Percentiles rank a stretch among this genome's conserved stretches.
Evolutionary conservation across 2,329 filamentous ascomycete species (phyloP).

Genomic region (Hirsutella thompsonii): DNA sequence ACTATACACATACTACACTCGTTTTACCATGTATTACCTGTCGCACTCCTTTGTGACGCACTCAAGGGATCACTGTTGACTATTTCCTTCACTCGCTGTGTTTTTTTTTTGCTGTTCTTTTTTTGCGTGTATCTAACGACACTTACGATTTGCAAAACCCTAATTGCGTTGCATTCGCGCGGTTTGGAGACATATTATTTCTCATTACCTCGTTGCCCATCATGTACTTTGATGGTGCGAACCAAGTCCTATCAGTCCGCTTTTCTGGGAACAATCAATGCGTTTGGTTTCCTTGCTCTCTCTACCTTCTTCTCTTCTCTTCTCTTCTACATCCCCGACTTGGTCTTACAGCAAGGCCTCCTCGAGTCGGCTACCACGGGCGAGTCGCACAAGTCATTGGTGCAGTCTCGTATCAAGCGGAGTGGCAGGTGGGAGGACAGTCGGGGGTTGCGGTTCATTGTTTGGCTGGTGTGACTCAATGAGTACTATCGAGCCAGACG

Average conservation of each 20-base stretch:
- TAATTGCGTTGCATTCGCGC: slow-evolving; percentile 1
- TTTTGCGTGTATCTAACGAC: slow-evolving; percentile 10
- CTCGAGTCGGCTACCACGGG: too few species aligned
- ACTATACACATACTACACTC: not conserved
- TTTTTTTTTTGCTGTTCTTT: not conserved
- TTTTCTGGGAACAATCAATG: not conserved
- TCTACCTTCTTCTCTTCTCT: too few species aligned
- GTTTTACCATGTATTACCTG: not conserved
- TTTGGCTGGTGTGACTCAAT: too few species aligned
- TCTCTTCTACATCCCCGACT: too few species aligned
- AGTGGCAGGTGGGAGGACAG: too few species aligned
- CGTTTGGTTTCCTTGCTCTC: too few species aligned
- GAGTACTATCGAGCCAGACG: too few species aligned
- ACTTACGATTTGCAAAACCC: slow-evolving; percentile 14
- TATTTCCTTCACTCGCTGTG: not conserved
- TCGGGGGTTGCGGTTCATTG: too few species aligned
- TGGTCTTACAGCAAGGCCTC: too few species aligned
- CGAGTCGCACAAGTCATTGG: too few species aligned
- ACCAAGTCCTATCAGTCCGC: not conserved
- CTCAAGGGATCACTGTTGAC: not conserved
- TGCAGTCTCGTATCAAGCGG: too few species aligned
- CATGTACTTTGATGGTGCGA: not conserved
- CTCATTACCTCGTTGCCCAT: not conserved
- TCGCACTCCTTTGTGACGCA: not conserved
- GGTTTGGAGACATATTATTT: not conserved